These are phyloP conservation scores for Lentinula sp. DNA, from an alignment of 768 basidiomycete species.

Conservation along the genomic window DNA sequence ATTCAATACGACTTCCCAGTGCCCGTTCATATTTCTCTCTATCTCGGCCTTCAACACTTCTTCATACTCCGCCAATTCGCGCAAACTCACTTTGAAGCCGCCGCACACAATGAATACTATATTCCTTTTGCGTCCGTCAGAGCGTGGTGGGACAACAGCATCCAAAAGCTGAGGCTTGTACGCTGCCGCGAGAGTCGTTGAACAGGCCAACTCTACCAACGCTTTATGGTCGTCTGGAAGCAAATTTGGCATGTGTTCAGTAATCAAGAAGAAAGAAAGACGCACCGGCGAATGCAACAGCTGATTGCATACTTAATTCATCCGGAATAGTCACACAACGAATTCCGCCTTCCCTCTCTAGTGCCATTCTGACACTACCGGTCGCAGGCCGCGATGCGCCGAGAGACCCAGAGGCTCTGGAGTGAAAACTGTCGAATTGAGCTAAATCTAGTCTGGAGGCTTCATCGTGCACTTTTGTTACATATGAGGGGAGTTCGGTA, in stretches of 20 bases:
- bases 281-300: constrained; percentile 53
- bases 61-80: constrained; percentile 46
- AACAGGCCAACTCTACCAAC: constrained; percentile 69
- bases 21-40: constrained; percentile 14
- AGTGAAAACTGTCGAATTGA: constrained; percentile 50
- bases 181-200: constrained; percentile 61
- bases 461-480: constrained; percentile 32
- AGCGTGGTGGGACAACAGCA: constrained; percentile 32
- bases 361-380: constrained; percentile 57
- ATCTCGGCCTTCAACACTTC: constrained; percentile 29
- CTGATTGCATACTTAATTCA: constrained; percentile 61
- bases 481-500: constrained; percentile 33
- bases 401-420: constrained; percentile 61
- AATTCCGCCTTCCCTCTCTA: constrained; percentile 52
- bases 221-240: constrained; percentile 69
- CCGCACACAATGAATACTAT: constrained; percentile 70
- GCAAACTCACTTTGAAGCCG: constrained; percentile 61
- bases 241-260: background rate
- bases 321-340: constrained; percentile 60
- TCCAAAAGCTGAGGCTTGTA: constrained; percentile 55
- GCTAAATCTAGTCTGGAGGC: constrained; percentile 47
- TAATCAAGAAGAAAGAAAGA: background rate
- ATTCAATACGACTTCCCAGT: constrained; percentile 34
- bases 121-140: constrained; percentile 21
- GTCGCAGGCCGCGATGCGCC: constrained; percentile 64